phyloP scores from a whole-genome alignment of 305 asterid species.

The Fraxinus velutina region DNA sequence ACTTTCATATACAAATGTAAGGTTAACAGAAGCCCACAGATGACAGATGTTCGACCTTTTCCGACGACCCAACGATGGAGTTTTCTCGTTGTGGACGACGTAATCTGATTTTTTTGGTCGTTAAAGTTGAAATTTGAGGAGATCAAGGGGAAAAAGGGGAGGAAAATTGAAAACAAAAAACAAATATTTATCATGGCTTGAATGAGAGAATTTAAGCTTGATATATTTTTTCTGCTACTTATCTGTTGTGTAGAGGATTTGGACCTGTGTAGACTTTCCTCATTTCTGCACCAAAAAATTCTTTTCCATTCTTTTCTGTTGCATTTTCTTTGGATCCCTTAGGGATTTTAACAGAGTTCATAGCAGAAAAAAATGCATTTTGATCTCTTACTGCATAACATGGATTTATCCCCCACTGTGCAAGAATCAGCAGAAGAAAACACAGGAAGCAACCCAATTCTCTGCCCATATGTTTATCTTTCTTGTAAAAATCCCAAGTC shows the following conservation, averaged over 20 bases:
- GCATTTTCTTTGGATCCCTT: slow-evolving; percentile 17
- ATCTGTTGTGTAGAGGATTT: slow-evolving; percentile 92
- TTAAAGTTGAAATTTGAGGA: background rate
- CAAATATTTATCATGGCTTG: slow-evolving; percentile 24
- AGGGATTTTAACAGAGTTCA: slow-evolving; percentile 21
- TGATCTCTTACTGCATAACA: slow-evolving; percentile 37
- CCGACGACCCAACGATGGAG: background rate
- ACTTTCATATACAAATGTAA: slow-evolving; percentile 18
- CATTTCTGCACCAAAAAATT: slow-evolving; percentile 54
- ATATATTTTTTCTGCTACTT: slow-evolving; percentile 28
- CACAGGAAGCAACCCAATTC: slow-evolving; percentile 26
- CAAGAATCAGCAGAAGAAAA: slow-evolving; percentile 40
- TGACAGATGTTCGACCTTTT: background rate
- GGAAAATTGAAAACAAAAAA: background rate
- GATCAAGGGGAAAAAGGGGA: background rate
- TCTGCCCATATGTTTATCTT: slow-evolving; percentile 34
- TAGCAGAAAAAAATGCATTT: slow-evolving; percentile 22
- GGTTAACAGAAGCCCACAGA: slow-evolving; percentile 11
- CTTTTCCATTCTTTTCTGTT: slow-evolving; percentile 27
- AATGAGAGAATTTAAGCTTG: slow-evolving; percentile 30
- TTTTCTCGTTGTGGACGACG: background rate
- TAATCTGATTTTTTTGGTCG: background rate
- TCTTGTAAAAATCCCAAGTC: slow-evolving; percentile 30
- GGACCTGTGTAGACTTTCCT: slow-evolving; percentile 85
- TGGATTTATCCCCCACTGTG: slow-evolving; percentile 38